Evolutionary conservation across 768 basidiomycete genomes (phyloP), one percentile per base, ranked within the genome.

Genomic region (Suillus placidus): DNA sequence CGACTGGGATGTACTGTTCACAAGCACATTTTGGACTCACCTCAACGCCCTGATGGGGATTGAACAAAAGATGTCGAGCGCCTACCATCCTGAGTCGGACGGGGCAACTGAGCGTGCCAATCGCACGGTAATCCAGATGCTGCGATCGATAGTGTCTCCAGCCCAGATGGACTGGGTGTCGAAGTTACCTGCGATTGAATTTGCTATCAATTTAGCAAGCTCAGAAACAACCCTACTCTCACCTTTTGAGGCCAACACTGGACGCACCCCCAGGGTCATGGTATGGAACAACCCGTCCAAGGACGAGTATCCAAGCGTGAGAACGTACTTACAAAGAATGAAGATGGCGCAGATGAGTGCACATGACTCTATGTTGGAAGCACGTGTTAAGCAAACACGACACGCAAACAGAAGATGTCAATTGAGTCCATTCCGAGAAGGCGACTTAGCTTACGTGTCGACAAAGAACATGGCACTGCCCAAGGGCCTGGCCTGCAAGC

Each of bases 231-330:
- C 79, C 0, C 77, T 77, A 1, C 77, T 69, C 63, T 62, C 76
- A 23, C 80, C 80, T 0, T 82, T 80, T 67, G 76, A 76, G 62
- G 65, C 79, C 6, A 78, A 78, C 47, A 67, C 64, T 32, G 78
- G 80, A 0, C 62, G 68, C 0, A 69, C 73, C 68, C 79, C 78
- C 2, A 61, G 68, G 2, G 56, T 74, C 0, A 71, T 80, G 69
- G 68, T 77, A 5, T 78, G 78, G 78, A 63, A 72, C n/a, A 64
- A 63, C 2, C 20, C 67, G 18, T 16, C 40, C 1, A 37, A 54
- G 4, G 57, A 63, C 30, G 70, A 76, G 60, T 76, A 70, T 63
- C 76, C 73, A 0, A 74, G 74, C 2, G 71, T 76, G 1, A 35
- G 65, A 3, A 43, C 42, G 8, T 76, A 73, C 64, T 73, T 73